Base-by-base conservation (phyloP, 306 rosid species). In the Gastrolobium villosum region DNA sequence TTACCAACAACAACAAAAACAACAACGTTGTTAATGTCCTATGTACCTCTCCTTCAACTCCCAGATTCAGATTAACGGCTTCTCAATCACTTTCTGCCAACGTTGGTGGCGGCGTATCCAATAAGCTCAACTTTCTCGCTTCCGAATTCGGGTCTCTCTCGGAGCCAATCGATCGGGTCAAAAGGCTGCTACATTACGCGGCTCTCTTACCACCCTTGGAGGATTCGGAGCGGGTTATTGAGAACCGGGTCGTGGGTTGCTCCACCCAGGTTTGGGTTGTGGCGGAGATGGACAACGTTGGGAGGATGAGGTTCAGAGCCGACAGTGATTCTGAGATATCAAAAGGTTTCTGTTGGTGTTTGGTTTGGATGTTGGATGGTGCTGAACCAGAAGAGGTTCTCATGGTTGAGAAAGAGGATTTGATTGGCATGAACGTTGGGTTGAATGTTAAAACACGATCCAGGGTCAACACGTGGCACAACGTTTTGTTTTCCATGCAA, bases 291-390 rank as follows among this genome's bases (percentile, higher is more conserved):
- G 92, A 91, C 70, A 46, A 75, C 35, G 1, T 6, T 1, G 85
- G 92, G 57, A 75, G 84, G 55, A 83, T 93, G 88, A 77, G 94
- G 46, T 93, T 93, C 61, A 30, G 62, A 10, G 98, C 94, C 0
- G 97, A 89, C 39, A 93, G 93, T 66, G 98, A 93, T 62, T 93
- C 98, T 44, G 98, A 93, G 87, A 91, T 93, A 2, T 84, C 93
- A 15, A 91, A 88, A 39, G 98, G 94, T 2, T 93, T 89, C 56
- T 93, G 97, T 48, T 91, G 90, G 80, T 91, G 97, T 39, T 43
- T 93, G 80, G 86, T 91, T 5, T 89, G 88, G 93, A 11, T 89
- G 74, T 62, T 93, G 34, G 89, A 93, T 14, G 90, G 98, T 0
- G 93, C 90, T 3, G 75, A 84, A 45, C 89, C 90, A 0, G 63